These are phyloP conservation scores for Ophiognomonia clavigignenti-juglandacearum DNA, from an alignment of 2,329 filamentous ascomycete species.

Conservation along the genomic window DNA sequence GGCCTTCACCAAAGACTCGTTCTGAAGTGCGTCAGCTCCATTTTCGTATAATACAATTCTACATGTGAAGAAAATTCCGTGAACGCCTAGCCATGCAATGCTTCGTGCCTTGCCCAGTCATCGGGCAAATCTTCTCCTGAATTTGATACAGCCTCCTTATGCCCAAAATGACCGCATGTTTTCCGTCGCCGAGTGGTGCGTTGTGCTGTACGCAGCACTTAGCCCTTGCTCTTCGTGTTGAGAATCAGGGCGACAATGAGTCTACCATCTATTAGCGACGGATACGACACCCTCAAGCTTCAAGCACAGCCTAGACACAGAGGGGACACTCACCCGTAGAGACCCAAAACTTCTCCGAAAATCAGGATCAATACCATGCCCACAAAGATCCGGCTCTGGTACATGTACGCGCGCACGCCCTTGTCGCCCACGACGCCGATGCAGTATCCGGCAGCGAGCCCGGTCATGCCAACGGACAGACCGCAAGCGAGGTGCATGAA, in stretches of 20 bases:
- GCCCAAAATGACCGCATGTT: too few relatives aligned
- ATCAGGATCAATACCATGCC: slow-evolving; percentile 98
- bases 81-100: slow-evolving; percentile 17
- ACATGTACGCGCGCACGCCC: slow-evolving; percentile 92
- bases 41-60: slow-evolving; percentile 13
- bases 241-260: slow-evolving; percentile 91
- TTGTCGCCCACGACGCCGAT: slow-evolving; percentile 95
- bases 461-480: slow-evolving; percentile 85
- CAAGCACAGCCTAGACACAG: neutral
- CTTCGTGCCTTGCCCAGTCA: neutral
- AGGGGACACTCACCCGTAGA: slow-evolving; percentile 72
- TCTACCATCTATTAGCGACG: slow-evolving; percentile 29
- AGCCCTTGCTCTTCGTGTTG: slow-evolving; percentile 76
- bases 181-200: too few relatives aligned
- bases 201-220: slow-evolving; percentile 18
- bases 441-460: slow-evolving; percentile 89
- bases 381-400: slow-evolving; percentile 92
- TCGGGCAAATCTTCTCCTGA: slow-evolving; percentile 2
- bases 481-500: slow-evolving; percentile 94
- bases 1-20: neutral
- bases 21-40: slow-evolving; percentile 11
- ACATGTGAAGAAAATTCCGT: slow-evolving; percentile 10
- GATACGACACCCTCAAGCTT: neutral
- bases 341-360: slow-evolving; percentile 94
- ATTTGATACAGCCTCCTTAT: slow-evolving; percentile 11